phyloP scores from a whole-genome alignment of 1,284 basidiomycete genomes.

The Cutaneotrichosporon sp. region DNA sequence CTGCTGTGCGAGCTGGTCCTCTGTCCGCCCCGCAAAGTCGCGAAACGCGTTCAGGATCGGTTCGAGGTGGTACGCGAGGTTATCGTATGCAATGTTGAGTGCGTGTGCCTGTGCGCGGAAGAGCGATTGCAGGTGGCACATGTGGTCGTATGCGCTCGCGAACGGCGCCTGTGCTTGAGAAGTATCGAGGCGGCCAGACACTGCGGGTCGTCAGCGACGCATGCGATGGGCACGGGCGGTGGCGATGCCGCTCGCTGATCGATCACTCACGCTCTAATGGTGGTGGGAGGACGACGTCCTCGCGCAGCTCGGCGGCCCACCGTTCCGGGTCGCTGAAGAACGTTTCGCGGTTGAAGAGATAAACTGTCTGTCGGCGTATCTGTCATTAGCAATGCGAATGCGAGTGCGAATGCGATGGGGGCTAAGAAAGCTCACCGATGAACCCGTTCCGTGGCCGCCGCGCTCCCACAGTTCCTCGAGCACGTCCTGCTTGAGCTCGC shows the following conservation, averaged over 20 bases:
- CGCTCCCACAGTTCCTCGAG: constrained; percentile 37
- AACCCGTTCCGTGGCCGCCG: constrained; percentile 31
- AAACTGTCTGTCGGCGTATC: constrained; percentile 21
- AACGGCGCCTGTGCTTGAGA: constrained; percentile 35
- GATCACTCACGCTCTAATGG: constrained; percentile 32
- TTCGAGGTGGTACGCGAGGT: constrained; percentile 36
- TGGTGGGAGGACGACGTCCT: constrained; percentile 36
- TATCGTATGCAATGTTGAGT: constrained; percentile 40
- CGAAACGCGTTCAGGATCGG: constrained; percentile 37
- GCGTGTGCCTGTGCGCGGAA: constrained; percentile 39
- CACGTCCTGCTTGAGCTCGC: constrained; percentile 35
- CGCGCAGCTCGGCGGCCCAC: constrained; percentile 34
- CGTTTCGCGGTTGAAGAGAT: constrained; percentile 42
- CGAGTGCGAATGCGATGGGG: too few relatives aligned
- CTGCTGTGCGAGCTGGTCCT: constrained; percentile 30
- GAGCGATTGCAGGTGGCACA: constrained; percentile 40
- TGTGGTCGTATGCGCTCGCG: constrained; percentile 37
- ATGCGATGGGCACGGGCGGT: not conserved
- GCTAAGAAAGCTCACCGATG: constrained; percentile 21
- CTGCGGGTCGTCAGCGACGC: constrained; percentile 6
- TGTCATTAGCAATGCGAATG: constrained; percentile 7
- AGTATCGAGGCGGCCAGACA: constrained; percentile 14
- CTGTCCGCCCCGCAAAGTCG: constrained; percentile 28
- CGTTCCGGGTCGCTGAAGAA: constrained; percentile 42
- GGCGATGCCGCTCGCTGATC: not conserved